Evolutionary conservation across 2,329 filamentous ascomycete species (phyloP).

Genomic region (Didymella sp.): DNA sequence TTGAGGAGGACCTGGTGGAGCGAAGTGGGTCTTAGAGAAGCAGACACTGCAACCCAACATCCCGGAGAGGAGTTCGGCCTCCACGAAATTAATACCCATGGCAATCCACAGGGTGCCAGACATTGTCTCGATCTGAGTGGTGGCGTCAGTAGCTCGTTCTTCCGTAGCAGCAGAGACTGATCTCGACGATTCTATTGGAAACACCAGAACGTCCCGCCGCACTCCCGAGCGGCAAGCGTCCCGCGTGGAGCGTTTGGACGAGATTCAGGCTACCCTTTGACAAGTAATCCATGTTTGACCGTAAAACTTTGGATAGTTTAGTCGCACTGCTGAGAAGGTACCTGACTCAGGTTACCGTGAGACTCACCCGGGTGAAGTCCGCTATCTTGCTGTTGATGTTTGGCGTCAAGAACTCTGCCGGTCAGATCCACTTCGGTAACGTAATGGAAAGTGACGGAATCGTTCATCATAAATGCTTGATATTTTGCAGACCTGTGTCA

Average conservation of each 20-base stretch:
- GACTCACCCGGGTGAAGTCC: neutral
- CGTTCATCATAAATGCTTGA: neutral
- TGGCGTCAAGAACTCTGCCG: neutral
- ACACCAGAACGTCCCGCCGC: neutral
- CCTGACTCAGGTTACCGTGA: neutral
- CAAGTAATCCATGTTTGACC: neutral
- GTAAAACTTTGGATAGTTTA: neutral
- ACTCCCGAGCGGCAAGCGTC: conserved; percentile 13
- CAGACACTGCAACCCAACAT: neutral
- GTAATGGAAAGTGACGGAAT: neutral
- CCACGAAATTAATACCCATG: neutral
- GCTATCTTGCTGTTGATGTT: neutral
- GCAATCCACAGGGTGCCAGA: neutral
- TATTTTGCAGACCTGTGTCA: neutral
- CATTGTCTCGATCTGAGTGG: neutral
- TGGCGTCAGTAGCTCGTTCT: neutral
- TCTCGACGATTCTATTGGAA: neutral
- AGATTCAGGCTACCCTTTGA: neutral
- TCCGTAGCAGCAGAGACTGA: neutral
- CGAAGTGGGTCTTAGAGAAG: conserved; percentile 3
- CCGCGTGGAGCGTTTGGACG: neutral
- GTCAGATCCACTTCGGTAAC: neutral
- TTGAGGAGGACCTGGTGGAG: neutral
- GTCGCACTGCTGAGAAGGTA: neutral
- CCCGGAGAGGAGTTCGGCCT: neutral